Evolutionary conservation across 176 grass and related monocot species (phyloP).

Genomic region (Oryza longistaminata): DNA sequence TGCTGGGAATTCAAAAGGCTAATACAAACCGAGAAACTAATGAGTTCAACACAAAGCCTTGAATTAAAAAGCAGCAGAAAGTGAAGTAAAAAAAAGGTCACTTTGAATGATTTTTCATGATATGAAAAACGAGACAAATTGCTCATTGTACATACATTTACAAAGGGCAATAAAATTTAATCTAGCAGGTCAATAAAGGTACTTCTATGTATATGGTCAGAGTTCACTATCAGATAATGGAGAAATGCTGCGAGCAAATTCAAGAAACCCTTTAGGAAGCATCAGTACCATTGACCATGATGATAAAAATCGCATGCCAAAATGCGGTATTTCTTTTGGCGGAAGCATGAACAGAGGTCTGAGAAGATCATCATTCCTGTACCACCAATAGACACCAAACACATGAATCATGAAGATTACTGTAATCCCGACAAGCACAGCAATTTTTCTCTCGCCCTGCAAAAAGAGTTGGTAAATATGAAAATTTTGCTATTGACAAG

Average conservation of each 20-base stretch:
- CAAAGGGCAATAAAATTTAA: background rate
- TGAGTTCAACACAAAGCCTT: background rate
- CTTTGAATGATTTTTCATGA: background rate
- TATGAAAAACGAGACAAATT: background rate
- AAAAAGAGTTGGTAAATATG: constrained; percentile 38
- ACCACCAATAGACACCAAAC: constrained; percentile 96
- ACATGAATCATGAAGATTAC: constrained; percentile 86
- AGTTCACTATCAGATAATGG: constrained; percentile 13
- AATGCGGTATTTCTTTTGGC: constrained; percentile 94
- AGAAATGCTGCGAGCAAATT: constrained; percentile 14
- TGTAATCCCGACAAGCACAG: constrained; percentile 75
- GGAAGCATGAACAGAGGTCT: constrained; percentile 93
- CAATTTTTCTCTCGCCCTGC: constrained; percentile 90
- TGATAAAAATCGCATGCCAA: constrained; percentile 98
- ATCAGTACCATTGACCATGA: constrained; percentile 95
- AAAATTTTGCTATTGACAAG: background rate
- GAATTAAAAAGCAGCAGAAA: constrained; percentile 6
- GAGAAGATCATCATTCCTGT: constrained; percentile 83
- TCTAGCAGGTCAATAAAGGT: constrained; percentile 23
- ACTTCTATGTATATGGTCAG: constrained; percentile 2
- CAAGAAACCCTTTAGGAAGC: background rate
- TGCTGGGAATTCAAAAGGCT: background rate
- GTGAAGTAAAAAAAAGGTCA: constrained; percentile 13
- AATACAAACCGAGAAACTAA: constrained; percentile 19
- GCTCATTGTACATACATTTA: background rate